Conservation (phyloP, 2,329 filamentous ascomycete genomes). For the Aphanocladium album region DNA sequence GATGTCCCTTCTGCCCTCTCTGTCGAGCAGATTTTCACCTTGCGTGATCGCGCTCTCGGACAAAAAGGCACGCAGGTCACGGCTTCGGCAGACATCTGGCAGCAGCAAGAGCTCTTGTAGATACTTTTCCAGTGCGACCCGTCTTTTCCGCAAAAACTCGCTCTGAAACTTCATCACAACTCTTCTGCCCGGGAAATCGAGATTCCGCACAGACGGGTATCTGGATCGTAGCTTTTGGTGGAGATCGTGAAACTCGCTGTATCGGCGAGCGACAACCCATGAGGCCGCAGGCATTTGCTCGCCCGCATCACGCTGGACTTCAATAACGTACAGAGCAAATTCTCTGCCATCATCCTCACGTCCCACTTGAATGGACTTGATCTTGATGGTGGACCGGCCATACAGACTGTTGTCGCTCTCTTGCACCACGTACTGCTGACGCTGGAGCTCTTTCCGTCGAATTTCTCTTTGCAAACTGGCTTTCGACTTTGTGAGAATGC, state of each 20-base stretch:
- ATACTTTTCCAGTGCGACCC: conserved; percentile 79
- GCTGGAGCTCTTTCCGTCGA: conserved; percentile 86
- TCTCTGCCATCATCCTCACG: conserved; percentile 89
- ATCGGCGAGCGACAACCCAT: conserved; percentile 87
- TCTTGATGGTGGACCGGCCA: conserved; percentile 81
- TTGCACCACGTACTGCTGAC: conserved; percentile 94
- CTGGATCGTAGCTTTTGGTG: conserved; percentile 81
- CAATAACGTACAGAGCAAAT: conserved; percentile 87
- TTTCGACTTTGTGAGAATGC: conserved; percentile 90
- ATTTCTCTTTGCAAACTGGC: conserved; percentile 90
- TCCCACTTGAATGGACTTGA: conserved; percentile 89
- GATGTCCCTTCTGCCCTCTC: conserved; percentile 73
- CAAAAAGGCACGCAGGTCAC: conserved; percentile 86
- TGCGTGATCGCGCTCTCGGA: conserved; percentile 77
- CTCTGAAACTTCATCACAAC: conserved; percentile 96
- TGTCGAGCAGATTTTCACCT: conserved; percentile 51
- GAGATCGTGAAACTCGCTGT: conserved; percentile 94
- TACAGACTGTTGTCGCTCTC: conserved; percentile 97
- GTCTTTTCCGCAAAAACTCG: conserved; percentile 89
- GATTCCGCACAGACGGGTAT: conserved; percentile 80
- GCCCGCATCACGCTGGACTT: conserved; percentile 83
- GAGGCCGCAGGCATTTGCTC: conserved; percentile 96
- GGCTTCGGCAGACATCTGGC: conserved; percentile 89
- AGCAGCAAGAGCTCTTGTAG: conserved; percentile 74
- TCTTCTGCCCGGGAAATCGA: conserved; percentile 88